Evolutionary conservation across 805 yeast genomes (phyloP).

Genomic region (Ogataea nonfermentans): DNA sequence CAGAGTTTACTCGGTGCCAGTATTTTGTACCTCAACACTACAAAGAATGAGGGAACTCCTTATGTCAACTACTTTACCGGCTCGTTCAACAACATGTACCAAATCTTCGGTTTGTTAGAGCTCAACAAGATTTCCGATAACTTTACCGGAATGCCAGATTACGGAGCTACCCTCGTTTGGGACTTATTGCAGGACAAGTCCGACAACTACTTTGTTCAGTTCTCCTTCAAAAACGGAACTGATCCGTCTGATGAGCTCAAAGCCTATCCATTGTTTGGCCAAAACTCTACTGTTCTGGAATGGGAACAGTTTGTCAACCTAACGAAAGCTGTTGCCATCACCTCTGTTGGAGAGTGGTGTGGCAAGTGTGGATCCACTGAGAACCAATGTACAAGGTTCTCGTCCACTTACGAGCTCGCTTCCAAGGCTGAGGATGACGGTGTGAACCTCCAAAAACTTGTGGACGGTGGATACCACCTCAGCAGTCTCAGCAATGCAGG

Average conservation of each 20-base stretch:
- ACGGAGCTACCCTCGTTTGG: slow-evolving; percentile 45
- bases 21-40: slow-evolving; percentile 35
- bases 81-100: slow-evolving; percentile 45
- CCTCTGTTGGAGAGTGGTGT: slow-evolving; percentile 39
- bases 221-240: slow-evolving; percentile 48
- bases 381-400: slow-evolving; percentile 35
- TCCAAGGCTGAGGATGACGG: slow-evolving; percentile 30
- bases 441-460: slow-evolving; percentile 29
- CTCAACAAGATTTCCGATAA: slow-evolving; percentile 34
- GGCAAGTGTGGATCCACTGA: slow-evolving; percentile 34
- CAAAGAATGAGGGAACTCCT: slow-evolving; percentile 37
- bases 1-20: slow-evolving; percentile 39
- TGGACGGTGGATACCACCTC: slow-evolving; percentile 28
- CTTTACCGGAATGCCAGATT: slow-evolving; percentile 48
- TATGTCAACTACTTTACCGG: slow-evolving; percentile 44
- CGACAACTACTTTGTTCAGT: slow-evolving; percentile 38
- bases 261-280: slow-evolving; percentile 40
- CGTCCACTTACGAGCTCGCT: slow-evolving; percentile 34
- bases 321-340: slow-evolving; percentile 30
- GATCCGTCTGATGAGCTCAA: slow-evolving; percentile 33
- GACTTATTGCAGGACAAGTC: slow-evolving; percentile 36
- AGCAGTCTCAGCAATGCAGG: slow-evolving; percentile 36
- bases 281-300: slow-evolving; percentile 30
- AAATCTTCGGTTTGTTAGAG: slow-evolving; percentile 36
- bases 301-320: slow-evolving; percentile 37